These are phyloP conservation scores for Aureobasidium leucospermi DNA, from an alignment of 2,329 filamentous ascomycete species.

Conservation along the genomic window DNA sequence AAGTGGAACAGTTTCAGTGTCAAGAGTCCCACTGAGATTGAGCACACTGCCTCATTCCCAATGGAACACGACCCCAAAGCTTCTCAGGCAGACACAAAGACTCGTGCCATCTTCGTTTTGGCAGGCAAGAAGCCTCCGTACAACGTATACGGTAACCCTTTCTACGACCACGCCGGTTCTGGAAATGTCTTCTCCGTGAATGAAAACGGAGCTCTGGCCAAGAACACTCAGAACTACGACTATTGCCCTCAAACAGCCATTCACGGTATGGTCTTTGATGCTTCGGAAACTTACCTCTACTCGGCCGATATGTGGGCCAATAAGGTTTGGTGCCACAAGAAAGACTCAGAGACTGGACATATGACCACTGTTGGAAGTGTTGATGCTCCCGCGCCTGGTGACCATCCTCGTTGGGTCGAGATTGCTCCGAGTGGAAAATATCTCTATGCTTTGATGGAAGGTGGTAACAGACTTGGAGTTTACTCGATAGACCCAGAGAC, in stretches of 20 bases:
- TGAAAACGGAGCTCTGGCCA: slow-evolving; percentile 47
- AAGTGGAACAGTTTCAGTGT: slow-evolving; percentile 82
- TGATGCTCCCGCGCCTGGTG: slow-evolving; percentile 60
- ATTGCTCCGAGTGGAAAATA: slow-evolving; percentile 72
- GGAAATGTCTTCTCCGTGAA: slow-evolving; percentile 68
- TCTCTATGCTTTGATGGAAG: slow-evolving; percentile 82
- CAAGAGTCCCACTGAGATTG: slow-evolving; percentile 66
- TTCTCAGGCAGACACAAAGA: slow-evolving; percentile 64
- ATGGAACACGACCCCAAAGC: slow-evolving; percentile 68
- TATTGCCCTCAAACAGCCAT: slow-evolving; percentile 65
- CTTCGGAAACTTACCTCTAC: slow-evolving; percentile 66
- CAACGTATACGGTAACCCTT: slow-evolving; percentile 81
- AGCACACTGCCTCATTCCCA: slow-evolving; percentile 65
- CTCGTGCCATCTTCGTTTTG: slow-evolving; percentile 81
- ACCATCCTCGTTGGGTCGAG: slow-evolving; percentile 84
- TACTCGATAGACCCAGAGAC: slow-evolving; percentile 71
- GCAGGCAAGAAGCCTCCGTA: slow-evolving; percentile 71
- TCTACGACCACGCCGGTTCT: slow-evolving; percentile 77
- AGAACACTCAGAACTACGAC: slow-evolving; percentile 65
- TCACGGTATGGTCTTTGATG: slow-evolving; percentile 76
- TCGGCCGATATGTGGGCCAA: slow-evolving; percentile 71
- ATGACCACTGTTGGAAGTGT: slow-evolving; percentile 65
- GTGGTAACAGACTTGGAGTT: slow-evolving; percentile 74
- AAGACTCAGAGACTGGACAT: slow-evolving; percentile 52
- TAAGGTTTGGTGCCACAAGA: slow-evolving; percentile 78